Evolutionary conservation across 1,284 basidiomycete genomes (phyloP).

Genomic region (Lentinula novae-zelandiae): DNA sequence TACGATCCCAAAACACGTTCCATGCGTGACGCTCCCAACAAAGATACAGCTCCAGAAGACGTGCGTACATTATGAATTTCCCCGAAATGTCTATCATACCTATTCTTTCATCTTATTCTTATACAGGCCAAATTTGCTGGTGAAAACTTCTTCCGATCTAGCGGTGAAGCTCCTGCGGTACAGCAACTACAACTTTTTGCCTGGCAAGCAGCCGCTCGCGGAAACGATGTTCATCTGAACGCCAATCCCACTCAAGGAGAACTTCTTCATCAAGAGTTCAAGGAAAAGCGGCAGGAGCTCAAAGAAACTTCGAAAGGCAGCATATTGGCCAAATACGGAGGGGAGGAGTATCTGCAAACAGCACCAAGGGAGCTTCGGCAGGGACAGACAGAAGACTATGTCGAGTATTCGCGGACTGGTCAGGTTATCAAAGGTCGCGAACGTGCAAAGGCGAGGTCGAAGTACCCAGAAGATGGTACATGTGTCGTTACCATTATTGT

Average conservation of each 20-base stretch:
- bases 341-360: constrained; percentile 87
- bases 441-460: constrained; percentile 78
- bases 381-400: constrained; percentile 96
- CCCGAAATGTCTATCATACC: neutral
- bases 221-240: constrained; percentile 93
- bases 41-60: constrained; percentile 79
- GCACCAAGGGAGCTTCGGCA: constrained; percentile 86
- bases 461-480: constrained; percentile 93
- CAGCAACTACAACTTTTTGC: constrained; percentile 94
- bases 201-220: constrained; percentile 92
- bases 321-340: constrained; percentile 90
- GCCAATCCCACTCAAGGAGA: constrained; percentile 97
- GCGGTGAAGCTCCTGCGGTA: constrained; percentile 89
- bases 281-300: constrained; percentile 88
- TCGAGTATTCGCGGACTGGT: constrained; percentile 94
- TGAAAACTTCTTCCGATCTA: constrained; percentile 91
- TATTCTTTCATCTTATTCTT: constrained; percentile 8
- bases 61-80: constrained; percentile 37
- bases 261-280: constrained; percentile 87
- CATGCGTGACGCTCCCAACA: constrained; percentile 95
- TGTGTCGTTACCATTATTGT: constrained; percentile 15
- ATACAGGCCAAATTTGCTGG: constrained; percentile 85
- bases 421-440: constrained; percentile 92
- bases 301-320: constrained; percentile 85
- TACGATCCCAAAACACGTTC: constrained; percentile 99